A percentile compares a stretch with the other conserved stretches of the same genome.
Evolutionary conservation across 2,329 filamentous ascomycete genomes (phyloP).

Genomic region (Hymenoscyphus scutula): DNA sequence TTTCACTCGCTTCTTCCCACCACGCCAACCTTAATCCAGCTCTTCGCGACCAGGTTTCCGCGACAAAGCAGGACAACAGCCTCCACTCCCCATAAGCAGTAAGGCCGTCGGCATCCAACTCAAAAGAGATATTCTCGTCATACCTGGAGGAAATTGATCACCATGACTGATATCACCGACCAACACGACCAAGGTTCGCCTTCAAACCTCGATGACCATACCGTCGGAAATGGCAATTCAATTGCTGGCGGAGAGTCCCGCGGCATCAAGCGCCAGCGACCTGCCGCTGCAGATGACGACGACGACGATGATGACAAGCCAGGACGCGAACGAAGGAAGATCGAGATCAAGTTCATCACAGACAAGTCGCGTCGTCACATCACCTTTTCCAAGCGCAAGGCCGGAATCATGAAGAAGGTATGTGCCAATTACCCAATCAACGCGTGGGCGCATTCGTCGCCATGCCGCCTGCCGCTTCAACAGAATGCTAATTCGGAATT

Average conservation of each 20-base stretch:
- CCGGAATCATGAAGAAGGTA: slow-evolving; percentile 99
- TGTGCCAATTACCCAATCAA: slow-evolving; percentile 38
- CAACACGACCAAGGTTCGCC: slow-evolving; percentile 75
- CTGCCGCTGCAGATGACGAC: slow-evolving; percentile 83
- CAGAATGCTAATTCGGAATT: slow-evolving; percentile 22
- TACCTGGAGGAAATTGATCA: slow-evolving; percentile 33
- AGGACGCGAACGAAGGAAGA: slow-evolving; percentile 96
- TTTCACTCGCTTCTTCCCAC: slow-evolving; percentile 28
- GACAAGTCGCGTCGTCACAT: slow-evolving; percentile 99
- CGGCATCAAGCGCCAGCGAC: slow-evolving; percentile 85
- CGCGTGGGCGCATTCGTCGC: slow-evolving; percentile 28
- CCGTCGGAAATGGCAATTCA: slow-evolving; percentile 71
- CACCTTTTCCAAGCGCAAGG: slow-evolving; percentile 99
- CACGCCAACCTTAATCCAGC: slow-evolving; percentile 37
- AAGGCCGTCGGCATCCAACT: slow-evolving; percentile 37
- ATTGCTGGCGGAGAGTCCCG: slow-evolving; percentile 60
- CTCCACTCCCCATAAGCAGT: slow-evolving; percentile 37
- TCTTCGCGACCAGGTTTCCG: slow-evolving; percentile 36
- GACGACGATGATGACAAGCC: slow-evolving; percentile 98
- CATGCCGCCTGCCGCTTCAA: background rate
- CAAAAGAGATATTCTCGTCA: slow-evolving; percentile 38
- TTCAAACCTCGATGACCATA: slow-evolving; percentile 72
- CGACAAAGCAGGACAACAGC: slow-evolving; percentile 36
- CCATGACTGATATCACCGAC: slow-evolving; percentile 78
- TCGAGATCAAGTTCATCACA: slow-evolving; percentile 99